These are phyloP conservation scores for Suillus tomentosus DNA, from an alignment of 768 basidiomycete genomes.

Conservation along the genomic window DNA sequence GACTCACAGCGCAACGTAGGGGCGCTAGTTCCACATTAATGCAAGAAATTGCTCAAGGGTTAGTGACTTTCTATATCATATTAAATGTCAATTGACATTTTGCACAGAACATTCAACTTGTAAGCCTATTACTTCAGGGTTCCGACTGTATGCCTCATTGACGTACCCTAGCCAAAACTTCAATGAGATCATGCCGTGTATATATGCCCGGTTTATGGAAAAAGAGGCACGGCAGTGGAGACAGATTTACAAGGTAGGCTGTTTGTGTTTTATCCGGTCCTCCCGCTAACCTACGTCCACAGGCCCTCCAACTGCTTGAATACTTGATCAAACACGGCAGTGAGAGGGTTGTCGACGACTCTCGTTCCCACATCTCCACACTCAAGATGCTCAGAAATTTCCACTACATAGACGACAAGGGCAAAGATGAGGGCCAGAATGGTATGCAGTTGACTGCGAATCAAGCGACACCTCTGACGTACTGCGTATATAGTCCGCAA, in stretches of 20 bases:
- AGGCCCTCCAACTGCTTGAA: conserved; percentile 92
- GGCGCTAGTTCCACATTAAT: conserved; percentile 97
- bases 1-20: conserved; percentile 49
- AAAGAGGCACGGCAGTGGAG: conserved; percentile 99
- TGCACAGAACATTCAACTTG: conserved; percentile 94
- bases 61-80: conserved; percentile 29
- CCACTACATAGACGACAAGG: conserved; percentile 98
- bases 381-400: conserved; percentile 98
- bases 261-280: not conserved
- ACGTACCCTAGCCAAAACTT: conserved; percentile 77
- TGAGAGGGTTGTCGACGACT: conserved; percentile 97
- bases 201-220: conserved; percentile 94
- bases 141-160: conserved; percentile 4
- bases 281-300: conserved; percentile 10
- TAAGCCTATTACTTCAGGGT: conserved; percentile 42
- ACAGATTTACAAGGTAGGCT: conserved; percentile 91
- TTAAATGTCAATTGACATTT: conserved; percentile 19
- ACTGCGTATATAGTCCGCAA: conserved; percentile 75
- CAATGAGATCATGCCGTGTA: conserved; percentile 99
- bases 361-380: conserved; percentile 90
- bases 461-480: not conserved
- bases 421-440: conserved; percentile 97
- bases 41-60: conserved; percentile 99
- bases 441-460: conserved; percentile 47
- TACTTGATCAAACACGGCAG: conserved; percentile 97